phyloP scores from a whole-genome alignment of 306 rosid genomes.

The Medicago lupulina region DNA sequence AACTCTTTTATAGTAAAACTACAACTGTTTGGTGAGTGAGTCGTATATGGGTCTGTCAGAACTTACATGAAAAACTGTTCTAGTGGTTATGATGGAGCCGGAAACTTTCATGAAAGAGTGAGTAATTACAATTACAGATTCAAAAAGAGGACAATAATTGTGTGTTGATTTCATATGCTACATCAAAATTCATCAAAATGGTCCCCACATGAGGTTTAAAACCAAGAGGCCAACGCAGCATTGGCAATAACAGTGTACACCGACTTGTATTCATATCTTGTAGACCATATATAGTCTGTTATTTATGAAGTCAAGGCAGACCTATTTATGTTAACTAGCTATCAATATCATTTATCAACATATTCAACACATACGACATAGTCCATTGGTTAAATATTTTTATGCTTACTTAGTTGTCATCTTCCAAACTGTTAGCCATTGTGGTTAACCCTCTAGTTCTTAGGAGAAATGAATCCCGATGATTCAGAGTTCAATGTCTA shows the following conservation, averaged over 20 bases:
- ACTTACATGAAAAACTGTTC: conserved; percentile 28
- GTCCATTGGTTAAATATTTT: conserved; percentile 31
- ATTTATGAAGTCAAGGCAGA: conserved; percentile 4
- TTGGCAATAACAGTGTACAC: conserved; percentile 42
- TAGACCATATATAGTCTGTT: conserved; percentile 4
- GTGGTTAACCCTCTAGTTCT: neutral
- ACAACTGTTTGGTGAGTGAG: conserved; percentile 12
- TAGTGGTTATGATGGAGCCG: conserved; percentile 24
- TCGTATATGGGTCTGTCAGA: conserved; percentile 6
- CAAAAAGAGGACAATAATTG: conserved; percentile 37
- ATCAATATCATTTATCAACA: neutral
- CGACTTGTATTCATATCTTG: neutral
- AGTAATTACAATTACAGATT: conserved; percentile 21
- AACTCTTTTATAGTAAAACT: conserved; percentile 28
- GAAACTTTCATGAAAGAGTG: conserved; percentile 28
- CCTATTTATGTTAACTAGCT: neutral
- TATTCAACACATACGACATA: neutral
- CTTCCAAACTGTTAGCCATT: conserved; percentile 29
- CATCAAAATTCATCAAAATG: conserved; percentile 37
- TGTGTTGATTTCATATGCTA: conserved; percentile 53
- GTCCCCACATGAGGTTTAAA: conserved; percentile 32
- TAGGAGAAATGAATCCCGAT: neutral
- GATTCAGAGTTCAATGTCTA: neutral
- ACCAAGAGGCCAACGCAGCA: conserved; percentile 41
- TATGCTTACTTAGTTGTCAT: conserved; percentile 39